Conservation (phyloP, 306 rosid species). For the Ormosia emarginata region DNA sequence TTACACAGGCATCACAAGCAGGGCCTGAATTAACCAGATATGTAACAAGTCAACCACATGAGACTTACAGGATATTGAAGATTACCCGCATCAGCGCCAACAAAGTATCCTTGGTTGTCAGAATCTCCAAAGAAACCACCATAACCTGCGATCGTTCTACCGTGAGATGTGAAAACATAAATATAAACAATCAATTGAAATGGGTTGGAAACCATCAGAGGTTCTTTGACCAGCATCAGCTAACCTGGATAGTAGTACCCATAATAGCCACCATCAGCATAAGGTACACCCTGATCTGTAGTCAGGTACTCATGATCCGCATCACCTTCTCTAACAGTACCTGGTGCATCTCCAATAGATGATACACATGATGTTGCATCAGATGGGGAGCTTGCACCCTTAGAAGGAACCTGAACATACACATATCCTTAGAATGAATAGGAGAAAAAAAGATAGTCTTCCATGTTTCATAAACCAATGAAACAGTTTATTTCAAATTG, state of each 20-base stretch:
- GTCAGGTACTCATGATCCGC: constrained; percentile 42
- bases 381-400: constrained; percentile 58
- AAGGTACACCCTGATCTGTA: constrained; percentile 37
- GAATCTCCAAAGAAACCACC: constrained; percentile 53
- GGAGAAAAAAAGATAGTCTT: constrained; percentile 2
- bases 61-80: constrained; percentile 72
- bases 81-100: constrained; percentile 52
- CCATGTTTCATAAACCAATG: constrained; percentile 12
- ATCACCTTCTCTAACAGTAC: constrained; percentile 44
- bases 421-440: background rate
- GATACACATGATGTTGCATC: constrained; percentile 64
- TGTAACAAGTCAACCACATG: constrained; percentile 18
- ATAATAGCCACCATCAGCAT: constrained; percentile 45
- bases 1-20: background rate
- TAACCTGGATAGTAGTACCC: constrained; percentile 79
- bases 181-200: constrained; percentile 30
- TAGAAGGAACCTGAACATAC: constrained; percentile 42
- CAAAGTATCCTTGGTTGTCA: constrained; percentile 66
- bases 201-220: background rate
- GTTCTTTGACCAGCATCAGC: constrained; percentile 21
- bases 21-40: background rate
- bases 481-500: constrained; percentile 24
- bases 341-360: constrained; percentile 51
- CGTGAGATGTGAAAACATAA: constrained; percentile 42
- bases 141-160: constrained; percentile 64